Evolutionary conservation across 2,329 filamentous ascomycete species (phyloP).

Genomic region (Curvularia sp.): DNA sequence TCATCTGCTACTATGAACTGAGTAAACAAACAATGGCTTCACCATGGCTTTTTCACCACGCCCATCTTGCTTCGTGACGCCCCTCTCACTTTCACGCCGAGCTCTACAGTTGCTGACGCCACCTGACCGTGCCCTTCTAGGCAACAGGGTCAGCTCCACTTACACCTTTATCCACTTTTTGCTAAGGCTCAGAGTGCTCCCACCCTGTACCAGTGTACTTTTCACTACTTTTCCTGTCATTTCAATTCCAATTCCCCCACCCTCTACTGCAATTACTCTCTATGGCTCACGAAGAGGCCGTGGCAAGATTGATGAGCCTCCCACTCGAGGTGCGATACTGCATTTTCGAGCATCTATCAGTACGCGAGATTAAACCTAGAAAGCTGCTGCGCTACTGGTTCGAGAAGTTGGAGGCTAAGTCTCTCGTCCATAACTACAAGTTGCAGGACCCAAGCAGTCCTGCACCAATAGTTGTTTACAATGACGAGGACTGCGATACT

Average conservation of each 20-base stretch:
- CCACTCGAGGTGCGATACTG: constrained; percentile 44
- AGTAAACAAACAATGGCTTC: background rate
- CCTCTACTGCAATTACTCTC: background rate
- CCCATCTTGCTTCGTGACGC: background rate
- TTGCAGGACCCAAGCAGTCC: constrained; percentile 20
- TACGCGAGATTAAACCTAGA: constrained; percentile 27
- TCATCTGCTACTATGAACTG: background rate
- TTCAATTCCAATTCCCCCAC: background rate
- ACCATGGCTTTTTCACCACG: background rate
- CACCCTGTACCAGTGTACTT: background rate
- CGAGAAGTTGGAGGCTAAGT: constrained; percentile 42
- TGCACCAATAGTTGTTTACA: constrained; percentile 18
- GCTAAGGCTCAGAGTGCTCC: background rate
- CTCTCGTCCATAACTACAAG: constrained; percentile 21
- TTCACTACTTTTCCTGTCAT: background rate
- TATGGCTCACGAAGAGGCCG: constrained; percentile 16
- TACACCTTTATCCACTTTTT: background rate
- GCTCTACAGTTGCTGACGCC: constrained; percentile 8
- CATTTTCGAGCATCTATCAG: constrained; percentile 36
- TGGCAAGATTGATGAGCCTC: constrained; percentile 28
- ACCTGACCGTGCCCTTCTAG: constrained; percentile 22
- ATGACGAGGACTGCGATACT: constrained; percentile 17
- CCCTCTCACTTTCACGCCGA: background rate
- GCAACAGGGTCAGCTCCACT: constrained; percentile 21
- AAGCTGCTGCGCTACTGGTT: constrained; percentile 45